Conservation (phyloP, 140 eudicot species). For the Anethum foeniculum region DNA sequence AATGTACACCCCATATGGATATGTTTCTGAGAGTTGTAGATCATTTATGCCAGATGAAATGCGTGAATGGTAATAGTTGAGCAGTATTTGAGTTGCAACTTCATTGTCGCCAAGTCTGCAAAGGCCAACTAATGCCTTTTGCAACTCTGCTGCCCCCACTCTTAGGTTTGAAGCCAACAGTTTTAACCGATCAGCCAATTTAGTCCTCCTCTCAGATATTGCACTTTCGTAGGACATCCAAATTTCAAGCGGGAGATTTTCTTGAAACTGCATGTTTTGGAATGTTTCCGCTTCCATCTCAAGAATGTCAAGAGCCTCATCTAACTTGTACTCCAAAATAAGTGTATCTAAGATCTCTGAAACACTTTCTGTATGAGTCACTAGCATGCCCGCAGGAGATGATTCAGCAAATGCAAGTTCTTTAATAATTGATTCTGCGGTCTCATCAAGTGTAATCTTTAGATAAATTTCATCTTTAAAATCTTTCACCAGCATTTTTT, state of each 20-base stretch:
- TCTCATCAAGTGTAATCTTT: constrained; percentile 27
- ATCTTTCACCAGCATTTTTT: constrained; percentile 37
- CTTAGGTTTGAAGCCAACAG: constrained; percentile 48
- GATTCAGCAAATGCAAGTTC: constrained; percentile 20
- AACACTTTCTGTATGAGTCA: constrained; percentile 34
- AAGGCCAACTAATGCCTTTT: constrained; percentile 55
- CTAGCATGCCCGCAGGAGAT: constrained; percentile 27
- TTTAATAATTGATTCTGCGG: constrained; percentile 21
- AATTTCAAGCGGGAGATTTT: constrained; percentile 25
- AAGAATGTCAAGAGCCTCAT: constrained; percentile 45
- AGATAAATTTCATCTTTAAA: constrained; percentile 24
- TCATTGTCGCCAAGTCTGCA: constrained; percentile 50
- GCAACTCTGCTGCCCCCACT: constrained; percentile 54
- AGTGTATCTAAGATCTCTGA: constrained; percentile 52
- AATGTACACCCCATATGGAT: constrained; percentile 28
- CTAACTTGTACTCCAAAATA: constrained; percentile 54
- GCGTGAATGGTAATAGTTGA: constrained; percentile 47
- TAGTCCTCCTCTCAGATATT: constrained; percentile 49
- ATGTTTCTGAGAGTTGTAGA: constrained; percentile 34
- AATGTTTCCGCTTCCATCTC: constrained; percentile 49
- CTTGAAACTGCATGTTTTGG: constrained; percentile 33
- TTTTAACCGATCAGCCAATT: constrained; percentile 45
- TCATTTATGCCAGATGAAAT: constrained; percentile 33
- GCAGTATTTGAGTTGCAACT: constrained; percentile 51
- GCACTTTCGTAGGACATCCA: constrained; percentile 43